Evolutionary conservation across 257 asterid species (phyloP), one percentile per base, ranked within the genome.

Genomic region (Catharanthus roseus): DNA sequence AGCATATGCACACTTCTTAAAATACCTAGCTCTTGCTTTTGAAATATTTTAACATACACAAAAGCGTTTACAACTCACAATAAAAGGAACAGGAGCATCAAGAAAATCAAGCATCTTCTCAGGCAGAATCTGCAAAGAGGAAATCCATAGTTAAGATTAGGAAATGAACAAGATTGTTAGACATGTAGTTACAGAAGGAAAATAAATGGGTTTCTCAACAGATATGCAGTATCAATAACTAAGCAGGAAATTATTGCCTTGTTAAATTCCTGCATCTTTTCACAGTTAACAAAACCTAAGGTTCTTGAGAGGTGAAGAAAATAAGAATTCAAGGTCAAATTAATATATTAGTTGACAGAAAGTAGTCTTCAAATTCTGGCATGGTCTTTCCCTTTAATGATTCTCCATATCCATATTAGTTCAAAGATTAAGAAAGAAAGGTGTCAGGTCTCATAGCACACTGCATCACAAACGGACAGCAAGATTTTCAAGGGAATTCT

Each of bases 61-160:
- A 4, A 28, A 57, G 26, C 33, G 41, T 45, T 24, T 63, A 9
- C 67, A 76, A 80, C 97, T 93, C 85, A 90, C 98, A 69, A 93
- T 82, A 82, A 86, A 93, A 75, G 98, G 98, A 82, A 93, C 98
- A 13, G 98, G 98, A 74, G 98, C 98, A 78, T 93, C 98, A 68
- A 93, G 83, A 77, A 93, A 93, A 81, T 90, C 98, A 33, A 90
- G 85, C 98, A 93, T 90, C 86, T 81, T 90, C 67, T 77, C 93
- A 26, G 98, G 98, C 71, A 93, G 88, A 84, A 90, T 83, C 98
- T 93, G 89, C 80, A 80, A 67, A 67, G 73, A 31, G 2, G 18
- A 31, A 13, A 72, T 42, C 49, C 65, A 68, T 47, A 58, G 23
- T n/a, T 1, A 41, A 26, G 16, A 65, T 10, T 33, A 49, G 74